Percentiles rank a stretch among this genome's conserved stretches.
Evolutionary conservation across 2,329 filamentous ascomycete genomes (phyloP).

Genomic region (Alternaria hordeiaustralica): DNA sequence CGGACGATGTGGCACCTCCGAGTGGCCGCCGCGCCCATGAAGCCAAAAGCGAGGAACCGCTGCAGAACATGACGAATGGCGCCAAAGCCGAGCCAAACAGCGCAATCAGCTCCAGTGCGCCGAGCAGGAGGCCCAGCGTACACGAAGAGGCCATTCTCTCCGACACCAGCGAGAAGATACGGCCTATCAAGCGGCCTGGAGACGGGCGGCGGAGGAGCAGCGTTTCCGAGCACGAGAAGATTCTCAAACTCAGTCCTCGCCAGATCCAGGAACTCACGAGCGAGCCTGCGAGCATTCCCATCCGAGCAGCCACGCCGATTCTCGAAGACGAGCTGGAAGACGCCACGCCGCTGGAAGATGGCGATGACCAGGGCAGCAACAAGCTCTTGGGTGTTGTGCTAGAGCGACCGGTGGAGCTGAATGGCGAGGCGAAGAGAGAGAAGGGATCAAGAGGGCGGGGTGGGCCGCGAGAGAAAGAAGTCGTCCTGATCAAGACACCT

Average conservation of each 20-base stretch:
- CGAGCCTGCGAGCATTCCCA: constrained; percentile 61
- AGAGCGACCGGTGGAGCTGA: constrained; percentile 26
- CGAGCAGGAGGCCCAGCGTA: constrained; percentile 27
- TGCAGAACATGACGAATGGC: constrained; percentile 19
- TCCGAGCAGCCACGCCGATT: constrained; percentile 52
- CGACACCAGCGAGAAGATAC: constrained; percentile 41
- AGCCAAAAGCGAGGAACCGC: constrained; percentile 6
- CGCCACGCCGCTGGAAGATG: constrained; percentile 22
- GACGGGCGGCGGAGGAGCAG: constrained; percentile 45
- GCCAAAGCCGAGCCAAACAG: constrained; percentile 14
- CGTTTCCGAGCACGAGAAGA: constrained; percentile 48
- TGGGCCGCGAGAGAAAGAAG: constrained; percentile 32
- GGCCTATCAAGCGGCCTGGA: constrained; percentile 45
- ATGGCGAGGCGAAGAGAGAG: constrained; percentile 3
- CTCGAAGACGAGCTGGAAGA: constrained; percentile 42
- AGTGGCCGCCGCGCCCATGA: constrained; percentile 14
- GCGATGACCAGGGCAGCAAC: constrained; percentile 20
- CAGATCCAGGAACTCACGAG: constrained; percentile 63
- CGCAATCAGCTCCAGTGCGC: constrained; percentile 17
- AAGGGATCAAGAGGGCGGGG: constrained; percentile 17
- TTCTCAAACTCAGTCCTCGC: constrained; percentile 61
- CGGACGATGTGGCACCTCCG: constrained; percentile 28
- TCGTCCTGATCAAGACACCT: constrained; percentile 40
- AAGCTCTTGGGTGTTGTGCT: constrained; percentile 29
- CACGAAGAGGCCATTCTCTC: constrained; percentile 43